Evolutionary conservation across 805 yeast genomes (phyloP), one percentile per base, ranked within the genome.

Genomic region (Monosporozyma yasuniensis): DNA sequence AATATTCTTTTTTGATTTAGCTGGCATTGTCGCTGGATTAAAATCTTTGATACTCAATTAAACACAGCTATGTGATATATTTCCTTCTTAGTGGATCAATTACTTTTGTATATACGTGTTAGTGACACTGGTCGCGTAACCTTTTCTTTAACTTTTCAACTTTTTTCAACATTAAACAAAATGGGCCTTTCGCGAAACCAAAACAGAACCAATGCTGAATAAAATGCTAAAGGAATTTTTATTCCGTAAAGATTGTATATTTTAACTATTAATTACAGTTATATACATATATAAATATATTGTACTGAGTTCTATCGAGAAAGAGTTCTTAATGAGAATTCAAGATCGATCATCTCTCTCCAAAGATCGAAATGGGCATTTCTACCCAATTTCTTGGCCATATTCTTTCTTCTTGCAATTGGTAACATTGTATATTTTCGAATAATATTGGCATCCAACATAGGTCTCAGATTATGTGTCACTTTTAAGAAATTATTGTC

Each of bases 261-360:
- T 16, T 16, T 3, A 6, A 12, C 4, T 41, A 25, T 41, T 12
- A 5, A 41, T n/a, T 41, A 14, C 27, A 39, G 3, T 12, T 41
- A 41, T 41, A 23, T 23, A 11, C 32, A 14, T 19, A 19, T 5
- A 41, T 35, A 18, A 3, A 5, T 18, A 16, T 18, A 18, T 18
- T 18, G 8, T 4, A 6, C 4, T 2, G 18, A 18, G 22, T 18
- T 7, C 27, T 32, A 30, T 14, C 8, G 46, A 3, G 46, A 41
- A n/a, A 62, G 48, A 3, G 66, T 56, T 47, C 63, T 58, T 41
- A 69, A 48, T 1, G 73, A 67, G 44, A 73, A 75, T 53, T 79
- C 84, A 42, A 78, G 67, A 54, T 78, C 80, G 30, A 80, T 72
- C 44, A 85, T 63, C 61, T 84, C 91, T 54, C 76, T 77, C 81